Base-by-base conservation (phyloP, 805 yeast genomes). In the Scheffersomyces stipitis region DNA sequence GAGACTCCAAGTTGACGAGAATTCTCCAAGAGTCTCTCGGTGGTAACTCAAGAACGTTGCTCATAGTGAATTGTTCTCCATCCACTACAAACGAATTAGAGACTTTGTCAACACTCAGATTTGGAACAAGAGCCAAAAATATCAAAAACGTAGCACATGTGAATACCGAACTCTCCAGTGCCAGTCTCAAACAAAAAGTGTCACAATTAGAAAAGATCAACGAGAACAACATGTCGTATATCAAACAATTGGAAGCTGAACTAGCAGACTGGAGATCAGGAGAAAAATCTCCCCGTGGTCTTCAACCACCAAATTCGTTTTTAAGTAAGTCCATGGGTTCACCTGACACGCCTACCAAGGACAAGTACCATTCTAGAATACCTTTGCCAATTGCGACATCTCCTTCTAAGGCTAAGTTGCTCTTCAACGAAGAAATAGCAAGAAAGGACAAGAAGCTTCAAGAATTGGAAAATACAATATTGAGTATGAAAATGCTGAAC, bases 11-110 rank as follows among this genome's bases (percentile, higher is more conserved):
- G 48, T 69, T 87, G 34, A 85, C 96, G 0, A 69, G 91, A 42
- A 79, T 88, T 10, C 60, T 87, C 23, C 90, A 84, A 53, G 89
- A 84, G 46, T 80, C 91, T 0, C 62, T 87, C 15, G 93, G 95
- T 4, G 95, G 95, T 1, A 86, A 87, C 56, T 80, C 90, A 3
- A 68, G 88, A 34, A 88, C 95, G 0, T 75, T 85, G 2, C 64
- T 87, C 32, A 76, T 88, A 13, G 71, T 86, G 28, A 83, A 82
- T 45, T 84, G 93, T 44, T 84, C 93, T 0, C 83, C 87, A 0
- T 68, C 83, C 0, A 51, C 64, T 3, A 53, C 59, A 22, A 77
- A 86, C 47, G 78, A 71, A 34, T 56, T 62, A 13, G 93, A 86
- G 49, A 84, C 95, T 0, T 41, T 85, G 4, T 80, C 88, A 4